These are phyloP conservation scores for Syncephalastrum monosporum DNA, from an alignment of 371 early-diverging fungal genomes.

Conservation along the genomic window DNA sequence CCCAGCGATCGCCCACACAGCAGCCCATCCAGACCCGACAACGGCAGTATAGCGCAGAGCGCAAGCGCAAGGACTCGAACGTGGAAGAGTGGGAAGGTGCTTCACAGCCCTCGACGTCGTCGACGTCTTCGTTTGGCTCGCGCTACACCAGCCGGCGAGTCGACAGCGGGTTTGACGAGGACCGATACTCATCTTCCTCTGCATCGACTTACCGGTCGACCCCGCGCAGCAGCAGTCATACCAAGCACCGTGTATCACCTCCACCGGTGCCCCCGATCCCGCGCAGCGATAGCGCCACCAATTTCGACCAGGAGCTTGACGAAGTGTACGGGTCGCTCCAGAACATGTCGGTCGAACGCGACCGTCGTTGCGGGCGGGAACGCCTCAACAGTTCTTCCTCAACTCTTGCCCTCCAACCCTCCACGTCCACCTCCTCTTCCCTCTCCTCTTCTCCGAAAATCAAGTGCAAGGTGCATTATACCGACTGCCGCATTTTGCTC, in stretches of 20 bases:
- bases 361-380: constrained; percentile 13
- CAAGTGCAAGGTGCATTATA: constrained; percentile 22
- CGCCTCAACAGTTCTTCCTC: constrained; percentile 10
- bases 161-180: constrained; percentile 44
- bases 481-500: constrained; percentile 20
- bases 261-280: constrained; percentile 43
- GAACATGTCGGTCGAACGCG: constrained; percentile 20
- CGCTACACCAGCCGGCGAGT: constrained; percentile 23
- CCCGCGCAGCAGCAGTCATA: constrained; percentile 16
- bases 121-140: constrained; percentile 22
- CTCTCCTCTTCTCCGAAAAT: constrained; percentile 18
- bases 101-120: constrained; percentile 10
- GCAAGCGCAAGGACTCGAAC: constrained; percentile 21
- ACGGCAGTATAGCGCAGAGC: constrained; percentile 8
- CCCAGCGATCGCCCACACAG: constrained; percentile 6
- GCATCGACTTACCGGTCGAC: constrained; percentile 5
- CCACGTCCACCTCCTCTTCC: constrained; percentile 21
- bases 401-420: not conserved
- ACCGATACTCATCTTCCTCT: constrained; percentile 27
- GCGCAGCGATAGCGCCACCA: constrained; percentile 5
- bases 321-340: constrained; percentile 34
- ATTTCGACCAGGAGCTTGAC: constrained; percentile 32
- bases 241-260: constrained; percentile 16
- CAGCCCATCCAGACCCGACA: constrained; percentile 5
- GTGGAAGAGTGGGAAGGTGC: constrained; percentile 24